phyloP scores from a whole-genome alignment of 2,329 filamentous ascomycete genomes.

The Cercospora citrullina region DNA sequence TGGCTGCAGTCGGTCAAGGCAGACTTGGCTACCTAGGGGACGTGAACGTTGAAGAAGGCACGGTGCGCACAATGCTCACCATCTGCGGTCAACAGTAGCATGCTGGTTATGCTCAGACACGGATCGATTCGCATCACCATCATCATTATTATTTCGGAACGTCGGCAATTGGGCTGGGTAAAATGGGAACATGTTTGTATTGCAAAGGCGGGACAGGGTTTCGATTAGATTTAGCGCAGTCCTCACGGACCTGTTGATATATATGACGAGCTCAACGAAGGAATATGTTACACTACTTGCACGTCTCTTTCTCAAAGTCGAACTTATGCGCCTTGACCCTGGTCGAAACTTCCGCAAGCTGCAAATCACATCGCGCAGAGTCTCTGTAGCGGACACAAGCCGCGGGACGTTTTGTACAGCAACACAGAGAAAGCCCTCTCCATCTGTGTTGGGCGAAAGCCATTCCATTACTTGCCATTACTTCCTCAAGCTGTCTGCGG shows the following conservation, averaged over 20 bases:
- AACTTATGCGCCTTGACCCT: neutral
- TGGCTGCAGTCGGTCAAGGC: slow-evolving; percentile 20
- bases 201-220: neutral
- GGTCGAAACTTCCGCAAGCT: neutral
- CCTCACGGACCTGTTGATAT: slow-evolving; percentile 7
- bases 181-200: neutral
- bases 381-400: neutral
- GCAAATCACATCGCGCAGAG: neutral
- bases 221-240: slow-evolving; percentile 7
- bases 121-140: neutral
- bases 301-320: neutral
- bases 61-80: slow-evolving; percentile 19
- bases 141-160: neutral
- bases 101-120: neutral
- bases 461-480: neutral
- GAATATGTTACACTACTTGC: neutral
- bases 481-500: neutral
- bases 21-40: slow-evolving; percentile 26
- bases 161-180: neutral
- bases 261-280: slow-evolving; percentile 3
- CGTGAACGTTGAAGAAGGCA: slow-evolving; percentile 25
- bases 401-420: neutral
- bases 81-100: slow-evolving; percentile 24
- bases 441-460: neutral
- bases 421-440: neutral